Evolutionary conservation across 306 rosid genomes (phyloP).

Genomic region (Medicago lupulina): DNA sequence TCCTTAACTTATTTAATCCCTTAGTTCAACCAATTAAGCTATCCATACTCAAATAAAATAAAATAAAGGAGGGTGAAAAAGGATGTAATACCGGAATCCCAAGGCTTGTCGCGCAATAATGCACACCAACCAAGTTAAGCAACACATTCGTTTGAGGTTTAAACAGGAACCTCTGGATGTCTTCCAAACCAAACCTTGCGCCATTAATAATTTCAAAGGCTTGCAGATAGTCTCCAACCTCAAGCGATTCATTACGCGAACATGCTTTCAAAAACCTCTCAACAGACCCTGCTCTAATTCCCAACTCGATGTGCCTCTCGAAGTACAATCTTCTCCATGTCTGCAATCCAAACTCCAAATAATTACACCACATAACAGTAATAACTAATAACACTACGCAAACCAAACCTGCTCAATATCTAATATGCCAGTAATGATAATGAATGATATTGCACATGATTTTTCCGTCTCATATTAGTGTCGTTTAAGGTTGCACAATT

Average conservation of each 20-base stretch:
- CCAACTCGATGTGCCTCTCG: constrained; percentile 66
- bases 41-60: neutral
- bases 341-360: constrained; percentile 50
- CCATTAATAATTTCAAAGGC: constrained; percentile 56
- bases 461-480: neutral
- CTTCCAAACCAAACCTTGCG: constrained; percentile 67
- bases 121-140: constrained; percentile 77
- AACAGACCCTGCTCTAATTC: constrained; percentile 47
- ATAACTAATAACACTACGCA: neutral
- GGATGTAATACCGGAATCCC: constrained; percentile 60
- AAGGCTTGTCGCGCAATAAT: constrained; percentile 64
- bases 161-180: constrained; percentile 69
- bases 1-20: too few species aligned
- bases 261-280: constrained; percentile 60
- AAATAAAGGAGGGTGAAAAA: constrained; percentile 18
- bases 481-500: neutral
- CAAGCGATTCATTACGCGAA: constrained; percentile 55
- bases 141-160: constrained; percentile 58
- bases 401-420: constrained; percentile 17
- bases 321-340: constrained; percentile 74
- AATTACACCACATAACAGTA: constrained; percentile 5
- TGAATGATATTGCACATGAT: neutral
- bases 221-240: constrained; percentile 67
- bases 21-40: too few species aligned
- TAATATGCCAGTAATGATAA: neutral